Conservation (phyloP, 192 early-diverging fungal genomes). For the Haplosporangium gracile region DNA sequence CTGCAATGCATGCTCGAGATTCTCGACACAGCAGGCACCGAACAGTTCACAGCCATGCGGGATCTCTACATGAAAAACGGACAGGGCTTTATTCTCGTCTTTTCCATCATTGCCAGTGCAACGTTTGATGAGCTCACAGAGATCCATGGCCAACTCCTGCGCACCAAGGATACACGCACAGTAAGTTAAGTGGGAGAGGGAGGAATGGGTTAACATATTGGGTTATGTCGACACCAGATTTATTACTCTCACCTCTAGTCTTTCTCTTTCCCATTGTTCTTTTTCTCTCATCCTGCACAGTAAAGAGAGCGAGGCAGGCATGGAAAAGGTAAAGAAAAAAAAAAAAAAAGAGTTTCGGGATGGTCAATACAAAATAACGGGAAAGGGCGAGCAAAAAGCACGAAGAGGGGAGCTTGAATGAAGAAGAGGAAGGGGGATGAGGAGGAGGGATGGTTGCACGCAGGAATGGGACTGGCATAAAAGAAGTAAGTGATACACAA, state of each 20-base stretch:
- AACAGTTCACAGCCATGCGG: slow-evolving; percentile 75
- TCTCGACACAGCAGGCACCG: slow-evolving; percentile 90
- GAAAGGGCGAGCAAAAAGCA: neutral
- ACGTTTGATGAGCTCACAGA: slow-evolving; percentile 85
- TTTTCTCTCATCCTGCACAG: neutral
- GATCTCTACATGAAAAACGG: slow-evolving; percentile 95
- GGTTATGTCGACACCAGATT: neutral
- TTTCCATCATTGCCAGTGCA: slow-evolving; percentile 78
- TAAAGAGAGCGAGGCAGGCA: neutral
- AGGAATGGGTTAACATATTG: neutral
- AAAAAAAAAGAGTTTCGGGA: slow-evolving; percentile 11
- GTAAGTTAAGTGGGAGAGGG: slow-evolving; percentile 47
- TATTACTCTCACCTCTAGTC: too few relatives aligned
- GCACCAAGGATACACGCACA: slow-evolving; percentile 83
- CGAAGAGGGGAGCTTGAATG: neutral
- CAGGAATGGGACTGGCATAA: slow-evolving; percentile 19
- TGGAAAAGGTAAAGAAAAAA: neutral
- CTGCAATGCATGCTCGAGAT: slow-evolving; percentile 89
- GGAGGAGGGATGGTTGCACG: slow-evolving; percentile 18
- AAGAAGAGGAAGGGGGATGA: neutral
- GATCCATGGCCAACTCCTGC: slow-evolving; percentile 79
- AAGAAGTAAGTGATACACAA: neutral
- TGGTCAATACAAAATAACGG: neutral
- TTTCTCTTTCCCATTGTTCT: neutral
- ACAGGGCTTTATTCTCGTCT: slow-evolving; percentile 90